phyloP scores from a whole-genome alignment of 805 yeast species.

The Metschnikowia dekortorum region DNA sequence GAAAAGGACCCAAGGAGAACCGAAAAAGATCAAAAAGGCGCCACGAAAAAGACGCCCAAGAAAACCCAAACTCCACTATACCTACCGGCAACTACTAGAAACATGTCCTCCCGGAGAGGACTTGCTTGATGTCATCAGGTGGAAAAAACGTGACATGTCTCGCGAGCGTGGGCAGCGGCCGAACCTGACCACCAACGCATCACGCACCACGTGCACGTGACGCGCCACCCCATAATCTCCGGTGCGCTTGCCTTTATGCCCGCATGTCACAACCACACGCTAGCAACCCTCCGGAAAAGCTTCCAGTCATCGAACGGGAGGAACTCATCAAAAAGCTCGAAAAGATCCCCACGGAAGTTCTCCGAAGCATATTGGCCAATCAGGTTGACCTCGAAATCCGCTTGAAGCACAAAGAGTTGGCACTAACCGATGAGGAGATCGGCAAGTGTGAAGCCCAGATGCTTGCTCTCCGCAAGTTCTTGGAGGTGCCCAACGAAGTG shows the following conservation, averaged over 20 bases:
- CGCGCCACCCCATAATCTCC: too few relatives aligned
- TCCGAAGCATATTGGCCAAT: slow-evolving; percentile 29
- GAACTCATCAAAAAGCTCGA: slow-evolving; percentile 15
- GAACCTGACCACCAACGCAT: too few relatives aligned
- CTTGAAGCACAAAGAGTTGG: slow-evolving; percentile 54
- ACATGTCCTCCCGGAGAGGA: slow-evolving; percentile 4
- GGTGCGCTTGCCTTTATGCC: background rate
- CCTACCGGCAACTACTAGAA: background rate
- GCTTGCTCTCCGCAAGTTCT: slow-evolving; percentile 45
- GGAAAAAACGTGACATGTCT: background rate
- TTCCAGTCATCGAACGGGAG: slow-evolving; percentile 11
- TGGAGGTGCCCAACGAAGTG: slow-evolving; percentile 37
- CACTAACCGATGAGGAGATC: slow-evolving; percentile 48
- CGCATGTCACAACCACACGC: background rate
- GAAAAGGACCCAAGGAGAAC: background rate
- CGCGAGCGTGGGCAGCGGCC: too few relatives aligned
- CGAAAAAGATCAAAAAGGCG: background rate
- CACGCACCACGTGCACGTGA: too few relatives aligned
- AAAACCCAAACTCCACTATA: background rate
- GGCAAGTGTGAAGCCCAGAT: slow-evolving; percentile 56
- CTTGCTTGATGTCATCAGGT: background rate
- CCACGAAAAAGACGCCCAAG: background rate
- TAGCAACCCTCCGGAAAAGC: background rate
- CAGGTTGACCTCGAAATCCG: slow-evolving; percentile 58
- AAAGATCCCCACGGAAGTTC: slow-evolving; percentile 16